Evolutionary conservation across 306 rosid species (phyloP).

Genomic region (Notholithocarpus densiflorus): DNA sequence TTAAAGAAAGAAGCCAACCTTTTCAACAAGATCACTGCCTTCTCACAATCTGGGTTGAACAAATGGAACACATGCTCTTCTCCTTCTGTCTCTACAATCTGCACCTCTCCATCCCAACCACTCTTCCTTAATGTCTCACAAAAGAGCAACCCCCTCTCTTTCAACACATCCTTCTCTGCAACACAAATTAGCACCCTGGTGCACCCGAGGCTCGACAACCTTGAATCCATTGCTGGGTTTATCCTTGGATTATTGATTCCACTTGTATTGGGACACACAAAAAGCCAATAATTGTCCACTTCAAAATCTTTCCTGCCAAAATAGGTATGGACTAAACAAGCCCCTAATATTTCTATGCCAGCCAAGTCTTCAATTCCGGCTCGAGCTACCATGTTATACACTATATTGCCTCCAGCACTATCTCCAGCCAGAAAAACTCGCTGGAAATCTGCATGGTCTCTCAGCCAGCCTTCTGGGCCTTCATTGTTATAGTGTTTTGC

Average conservation of each 20-base stretch:
- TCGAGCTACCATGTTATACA: neutral
- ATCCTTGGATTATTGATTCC: slow-evolving; percentile 25
- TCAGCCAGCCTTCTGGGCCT: neutral
- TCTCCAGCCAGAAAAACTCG: neutral
- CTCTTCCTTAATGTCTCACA: neutral
- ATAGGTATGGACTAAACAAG: neutral
- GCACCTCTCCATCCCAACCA: slow-evolving; percentile 13
- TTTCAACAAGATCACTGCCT: neutral
- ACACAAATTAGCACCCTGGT: slow-evolving; percentile 6
- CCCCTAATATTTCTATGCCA: neutral
- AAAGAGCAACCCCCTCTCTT: slow-evolving; percentile 2
- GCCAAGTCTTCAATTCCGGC: neutral
- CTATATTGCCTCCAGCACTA: neutral
- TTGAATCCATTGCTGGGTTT: slow-evolving; percentile 19
- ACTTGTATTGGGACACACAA: neutral
- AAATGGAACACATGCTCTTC: slow-evolving; percentile 1
- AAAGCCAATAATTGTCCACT: neutral
- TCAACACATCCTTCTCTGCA: slow-evolving; percentile 3
- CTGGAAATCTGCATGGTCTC: neutral
- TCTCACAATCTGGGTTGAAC: neutral
- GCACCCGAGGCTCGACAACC: neutral
- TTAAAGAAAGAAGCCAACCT: neutral
- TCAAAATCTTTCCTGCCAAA: neutral
- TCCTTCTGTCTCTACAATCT: neutral
- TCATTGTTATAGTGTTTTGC: neutral